Percentiles rank a stretch among this genome's conserved stretches.
Conservation (phyloP, 768 basidiomycete genomes). For the Kockovaella imperatae region DNA sequence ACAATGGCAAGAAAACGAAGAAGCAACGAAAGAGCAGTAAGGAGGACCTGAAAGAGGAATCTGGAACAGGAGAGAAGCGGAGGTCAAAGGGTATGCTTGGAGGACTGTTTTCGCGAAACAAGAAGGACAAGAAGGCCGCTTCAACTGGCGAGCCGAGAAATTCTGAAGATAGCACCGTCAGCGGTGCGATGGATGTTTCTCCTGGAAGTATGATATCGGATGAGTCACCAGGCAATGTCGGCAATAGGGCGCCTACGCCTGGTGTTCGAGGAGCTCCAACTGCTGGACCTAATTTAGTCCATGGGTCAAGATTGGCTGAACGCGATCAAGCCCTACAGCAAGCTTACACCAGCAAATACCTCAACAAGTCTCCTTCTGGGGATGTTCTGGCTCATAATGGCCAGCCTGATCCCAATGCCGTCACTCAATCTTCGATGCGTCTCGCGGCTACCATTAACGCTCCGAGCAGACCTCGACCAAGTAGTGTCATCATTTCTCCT, state of each 20-base stretch:
- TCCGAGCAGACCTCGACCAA: constrained; percentile 26
- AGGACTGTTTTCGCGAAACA: constrained; percentile 59
- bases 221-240: constrained; percentile 25
- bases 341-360: constrained; percentile 72
- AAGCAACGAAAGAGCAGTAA: constrained; percentile 37
- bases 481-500: constrained; percentile 45
- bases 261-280: no score
- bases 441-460: constrained; percentile 26
- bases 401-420: constrained; percentile 62
- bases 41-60: constrained; percentile 19
- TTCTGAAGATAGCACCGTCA: constrained; percentile 39
- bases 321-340: constrained; percentile 82
- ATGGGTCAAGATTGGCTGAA: constrained; percentile 65
- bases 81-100: constrained; percentile 56
- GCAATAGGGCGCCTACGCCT: constrained; percentile 3
- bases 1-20: constrained; percentile 53
- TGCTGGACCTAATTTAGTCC: no score
- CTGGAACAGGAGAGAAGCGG: constrained; percentile 49
- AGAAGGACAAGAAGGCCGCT: constrained; percentile 64
- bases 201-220: constrained; percentile 16
- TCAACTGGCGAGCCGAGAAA: constrained; percentile 23
- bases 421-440: constrained; percentile 51
- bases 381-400: constrained; percentile 59
- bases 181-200: constrained; percentile 19
- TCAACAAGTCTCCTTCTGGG: constrained; percentile 67